A percentile compares a stretch with the other conserved stretches of the same genome.
Evolutionary conservation across 306 rosid genomes (phyloP).

Genomic region (Oxytropis ochrocephala): DNA sequence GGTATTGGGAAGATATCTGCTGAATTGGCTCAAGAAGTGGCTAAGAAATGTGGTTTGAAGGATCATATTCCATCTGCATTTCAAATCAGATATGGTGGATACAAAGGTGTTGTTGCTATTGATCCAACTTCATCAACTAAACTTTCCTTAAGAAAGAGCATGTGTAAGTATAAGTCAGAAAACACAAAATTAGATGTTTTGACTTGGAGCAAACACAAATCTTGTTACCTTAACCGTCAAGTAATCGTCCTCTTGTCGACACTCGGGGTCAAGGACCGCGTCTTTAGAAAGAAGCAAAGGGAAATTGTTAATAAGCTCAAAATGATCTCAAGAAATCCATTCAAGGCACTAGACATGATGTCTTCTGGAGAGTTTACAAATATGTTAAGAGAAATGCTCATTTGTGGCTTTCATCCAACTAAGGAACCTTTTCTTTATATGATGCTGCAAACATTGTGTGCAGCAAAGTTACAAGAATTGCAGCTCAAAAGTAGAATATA

Average conservation of each 20-base stretch:
- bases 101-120: conserved; percentile 84
- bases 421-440: conserved; percentile 71
- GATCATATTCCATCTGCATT: conserved; percentile 63
- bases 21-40: conserved; percentile 56
- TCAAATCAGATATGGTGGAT: conserved; percentile 88
- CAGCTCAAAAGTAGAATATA: conserved; percentile 57
- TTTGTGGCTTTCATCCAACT: conserved; percentile 40
- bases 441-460: conserved; percentile 70
- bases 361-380: conserved; percentile 56
- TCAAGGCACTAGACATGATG: conserved; percentile 69
- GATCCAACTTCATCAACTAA: conserved; percentile 62
- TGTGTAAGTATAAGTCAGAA: conserved; percentile 63
- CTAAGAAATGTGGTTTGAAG: conserved; percentile 41
- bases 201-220: conserved; percentile 56
- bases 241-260: conserved; percentile 57
- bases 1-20: conserved; percentile 84
- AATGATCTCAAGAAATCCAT: conserved; percentile 44
- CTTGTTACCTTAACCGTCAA: conserved; percentile 58
- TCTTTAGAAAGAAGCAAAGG: conserved; percentile 47
- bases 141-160: conserved; percentile 71
- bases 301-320: conserved; percentile 44
- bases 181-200: conserved; percentile 62
- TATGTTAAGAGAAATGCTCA: conserved; percentile 47
- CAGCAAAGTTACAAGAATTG: conserved; percentile 62
- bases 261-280: conserved; percentile 47